Evolutionary conservation across 495 filamentous ascomycete species (phyloP).

Genomic region (Pseudomonodictys pantanalensis): DNA sequence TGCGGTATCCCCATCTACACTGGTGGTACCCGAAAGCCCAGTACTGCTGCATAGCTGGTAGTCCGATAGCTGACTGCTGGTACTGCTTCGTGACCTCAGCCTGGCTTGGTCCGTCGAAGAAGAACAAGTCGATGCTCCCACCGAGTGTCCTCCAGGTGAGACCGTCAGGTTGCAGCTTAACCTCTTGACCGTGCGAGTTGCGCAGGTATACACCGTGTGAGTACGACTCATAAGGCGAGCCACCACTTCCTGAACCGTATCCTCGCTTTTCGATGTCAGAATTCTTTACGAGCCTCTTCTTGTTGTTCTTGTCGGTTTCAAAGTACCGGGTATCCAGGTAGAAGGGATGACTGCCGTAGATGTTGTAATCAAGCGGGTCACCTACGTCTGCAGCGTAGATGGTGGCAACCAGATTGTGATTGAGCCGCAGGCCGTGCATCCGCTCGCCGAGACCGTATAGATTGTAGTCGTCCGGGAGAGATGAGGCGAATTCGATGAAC

Average conservation of each 20-base stretch:
- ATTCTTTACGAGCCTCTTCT: conserved; percentile 52
- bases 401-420: conserved; percentile 61
- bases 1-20: conserved; percentile 63
- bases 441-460: conserved; percentile 62
- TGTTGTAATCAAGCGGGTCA: conserved; percentile 57
- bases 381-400: conserved; percentile 69
- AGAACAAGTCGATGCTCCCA: conserved; percentile 61
- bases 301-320: conserved; percentile 51
- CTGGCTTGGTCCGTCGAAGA: conserved; percentile 59
- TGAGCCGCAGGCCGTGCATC: conserved; percentile 57
- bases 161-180: conserved; percentile 60
- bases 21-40: conserved; percentile 61
- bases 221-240: conserved; percentile 56
- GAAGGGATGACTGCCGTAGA: conserved; percentile 62
- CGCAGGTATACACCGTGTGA: conserved; percentile 62
- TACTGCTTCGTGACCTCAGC: conserved; percentile 58
- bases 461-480: conserved; percentile 60
- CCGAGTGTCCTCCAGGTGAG: conserved; percentile 74
- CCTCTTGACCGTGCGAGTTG: conserved; percentile 73
- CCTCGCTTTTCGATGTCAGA: conserved; percentile 43
- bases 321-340: conserved; percentile 66
- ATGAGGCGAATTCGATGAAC: conserved; percentile 60
- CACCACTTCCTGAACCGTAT: conserved; percentile 37
- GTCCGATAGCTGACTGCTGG: conserved; percentile 53
- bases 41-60: conserved; percentile 57